phyloP scores from a whole-genome alignment of 495 filamentous ascomycete species.

The Trichoderma asperelloides region DNA sequence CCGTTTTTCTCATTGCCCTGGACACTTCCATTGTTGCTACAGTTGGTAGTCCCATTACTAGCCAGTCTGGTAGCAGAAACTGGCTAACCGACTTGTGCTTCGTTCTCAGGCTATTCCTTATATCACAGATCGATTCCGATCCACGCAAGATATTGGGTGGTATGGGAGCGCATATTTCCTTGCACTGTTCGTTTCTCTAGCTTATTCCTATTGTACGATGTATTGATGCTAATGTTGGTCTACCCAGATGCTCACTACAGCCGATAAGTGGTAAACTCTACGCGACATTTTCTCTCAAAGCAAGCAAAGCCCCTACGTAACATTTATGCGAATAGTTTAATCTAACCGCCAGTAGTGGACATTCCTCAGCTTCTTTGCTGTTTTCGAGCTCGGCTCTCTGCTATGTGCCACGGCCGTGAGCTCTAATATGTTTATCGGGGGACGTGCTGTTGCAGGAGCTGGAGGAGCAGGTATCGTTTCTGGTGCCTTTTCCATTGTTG shows the following conservation, averaged over 20 bases:
- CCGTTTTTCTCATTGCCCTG: not conserved
- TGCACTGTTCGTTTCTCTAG: slow-evolving; percentile 13
- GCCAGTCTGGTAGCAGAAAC: not conserved
- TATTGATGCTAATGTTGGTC: not conserved
- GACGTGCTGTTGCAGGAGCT: slow-evolving; percentile 45
- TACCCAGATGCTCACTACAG: slow-evolving; percentile 27
- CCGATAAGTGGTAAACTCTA: slow-evolving; percentile 38
- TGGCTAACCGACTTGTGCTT: not conserved
- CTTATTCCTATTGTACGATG: not conserved
- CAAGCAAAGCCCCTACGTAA: not conserved
- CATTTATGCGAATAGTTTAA: not conserved
- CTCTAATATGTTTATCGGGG: slow-evolving; percentile 44
- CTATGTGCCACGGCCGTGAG: slow-evolving; percentile 43
- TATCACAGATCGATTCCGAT: slow-evolving; percentile 22
- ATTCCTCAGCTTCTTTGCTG: slow-evolving; percentile 34
- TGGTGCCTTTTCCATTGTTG: slow-evolving; percentile 44
- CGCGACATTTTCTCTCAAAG: slow-evolving; percentile 26
- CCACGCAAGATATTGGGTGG: slow-evolving; percentile 42
- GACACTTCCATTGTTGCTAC: not conserved
- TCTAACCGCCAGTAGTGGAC: slow-evolving; percentile 20
- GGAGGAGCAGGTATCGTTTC: slow-evolving; percentile 41
- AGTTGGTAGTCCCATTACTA: not conserved
- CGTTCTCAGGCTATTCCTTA: not conserved
- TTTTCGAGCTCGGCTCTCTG: slow-evolving; percentile 46
- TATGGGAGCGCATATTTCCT: slow-evolving; percentile 33